Evolutionary conservation across 106 monocot genomes (phyloP), one percentile per base, ranked within the genome.

Genomic region (Allium sativum): DNA sequence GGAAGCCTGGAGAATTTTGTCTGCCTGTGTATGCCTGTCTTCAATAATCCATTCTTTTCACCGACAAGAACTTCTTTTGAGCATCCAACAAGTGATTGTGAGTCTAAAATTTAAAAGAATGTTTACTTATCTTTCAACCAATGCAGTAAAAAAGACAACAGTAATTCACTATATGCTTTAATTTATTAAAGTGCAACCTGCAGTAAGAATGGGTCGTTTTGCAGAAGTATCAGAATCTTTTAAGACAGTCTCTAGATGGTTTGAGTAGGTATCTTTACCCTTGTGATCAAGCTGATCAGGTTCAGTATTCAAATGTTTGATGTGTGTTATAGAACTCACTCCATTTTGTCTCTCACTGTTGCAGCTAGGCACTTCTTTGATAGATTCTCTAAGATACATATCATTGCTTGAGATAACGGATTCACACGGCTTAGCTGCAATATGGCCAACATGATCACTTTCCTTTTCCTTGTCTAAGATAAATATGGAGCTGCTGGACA

Each of bases 11-110:
- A 70, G n/a, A 62, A 60, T 16, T 70, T 56, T 56, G 21, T 57
- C 15, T 55, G 70, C 11, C 50, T 51, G 31, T 19, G 69, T 61
- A 42, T 40, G 42, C 50, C 40, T 12, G n/a, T 45, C 18, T 70
- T 54, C 10, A 18, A n/a, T 14, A 18, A 7, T 63, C 60, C 68
- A 45, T 60, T 68, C 42, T 55, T 58, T 66, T 72, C 68, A 65
- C 50, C 72, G 13, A 51, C 40, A 40, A 64, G 54, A 55, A 65
- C 42, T 71, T 79, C 72, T 43, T 67, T 75, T 17, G 64, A 66
- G 72, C 73, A 65, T 68, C 65, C 70, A 70, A 67, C 21, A 68
- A 77, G 66, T 64, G 40, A 8, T 63, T 41, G 67, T 42, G 56
- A 57, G 59, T 83, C 69, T 54, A 42, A 8, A 77, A 63, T 48